These are phyloP conservation scores for Malus hybrid DNA, from an alignment of 331 rosid species.

Conservation along the genomic window DNA sequence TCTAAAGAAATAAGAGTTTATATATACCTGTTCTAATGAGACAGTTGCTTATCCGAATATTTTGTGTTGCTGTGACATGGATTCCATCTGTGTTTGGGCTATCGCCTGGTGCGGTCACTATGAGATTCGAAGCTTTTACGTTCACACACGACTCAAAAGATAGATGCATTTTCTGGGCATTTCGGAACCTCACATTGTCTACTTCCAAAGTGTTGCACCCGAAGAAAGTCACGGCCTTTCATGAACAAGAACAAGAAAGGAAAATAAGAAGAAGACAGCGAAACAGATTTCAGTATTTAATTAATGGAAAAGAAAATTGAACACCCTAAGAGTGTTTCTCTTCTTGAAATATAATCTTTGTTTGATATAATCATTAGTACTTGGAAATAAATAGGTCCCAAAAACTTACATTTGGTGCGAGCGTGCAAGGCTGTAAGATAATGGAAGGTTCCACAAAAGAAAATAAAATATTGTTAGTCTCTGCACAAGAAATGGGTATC, in stretches of 20 bases:
- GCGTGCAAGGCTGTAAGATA: constrained; percentile 61
- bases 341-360: neutral
- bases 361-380: neutral
- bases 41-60: constrained; percentile 40
- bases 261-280: neutral
- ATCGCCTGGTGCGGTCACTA: constrained; percentile 47
- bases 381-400: neutral
- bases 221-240: constrained; percentile 66
- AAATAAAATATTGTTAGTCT: neutral
- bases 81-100: constrained; percentile 97
- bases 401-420: constrained; percentile 63
- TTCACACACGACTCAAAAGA: constrained; percentile 38
- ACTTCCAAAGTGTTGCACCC: constrained; percentile 51
- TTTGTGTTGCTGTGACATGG: constrained; percentile 55
- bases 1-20: neutral
- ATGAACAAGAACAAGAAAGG: neutral
- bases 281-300: neutral
- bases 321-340: neutral
- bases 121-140: constrained; percentile 41
- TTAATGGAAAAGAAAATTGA: no score
- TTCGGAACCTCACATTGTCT: constrained; percentile 28
- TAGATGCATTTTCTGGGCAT: constrained; percentile 83
- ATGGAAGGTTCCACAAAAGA: neutral
- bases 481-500: neutral
- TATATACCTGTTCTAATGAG: constrained; percentile 56